Conservation (phyloP, 495 filamentous ascomycete species). For the Cetradonia linearis region DNA sequence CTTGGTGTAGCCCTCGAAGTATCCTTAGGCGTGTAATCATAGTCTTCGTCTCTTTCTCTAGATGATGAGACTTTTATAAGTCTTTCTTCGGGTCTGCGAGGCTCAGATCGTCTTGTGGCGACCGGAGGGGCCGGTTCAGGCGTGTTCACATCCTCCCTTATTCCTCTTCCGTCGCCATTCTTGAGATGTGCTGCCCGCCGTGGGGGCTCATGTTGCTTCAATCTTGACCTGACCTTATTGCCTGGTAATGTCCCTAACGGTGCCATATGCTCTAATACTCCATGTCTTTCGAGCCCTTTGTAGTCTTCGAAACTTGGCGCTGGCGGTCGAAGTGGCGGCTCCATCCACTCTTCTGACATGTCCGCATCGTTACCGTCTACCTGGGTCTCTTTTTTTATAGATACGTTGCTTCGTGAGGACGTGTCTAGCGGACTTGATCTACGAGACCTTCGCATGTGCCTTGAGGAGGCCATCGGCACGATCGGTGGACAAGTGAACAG, state of each 20-base stretch:
- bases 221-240: conserved; percentile 33
- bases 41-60: conserved; percentile 21
- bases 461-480: conserved; percentile 35
- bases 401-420: conserved; percentile 30
- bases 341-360: conserved; percentile 52
- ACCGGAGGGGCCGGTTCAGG: conserved; percentile 25
- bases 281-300: conserved; percentile 46
- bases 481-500: conserved; percentile 25
- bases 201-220: conserved; percentile 26
- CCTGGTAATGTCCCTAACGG: conserved; percentile 56
- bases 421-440: conserved; percentile 44
- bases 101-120: conserved; percentile 26
- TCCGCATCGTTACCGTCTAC: conserved; percentile 26
- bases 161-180: conserved; percentile 24
- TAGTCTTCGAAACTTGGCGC: conserved; percentile 60
- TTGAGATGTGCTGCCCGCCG: conserved; percentile 17
- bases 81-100: conserved; percentile 27
- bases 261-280: conserved; percentile 60
- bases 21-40: conserved; percentile 18
- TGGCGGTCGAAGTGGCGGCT: conserved; percentile 56
- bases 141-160: conserved; percentile 25
- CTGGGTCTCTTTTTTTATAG: conserved; percentile 22
- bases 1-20: conserved; percentile 14
- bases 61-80: conserved; percentile 21
- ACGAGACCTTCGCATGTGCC: conserved; percentile 29